Base-by-base conservation (phyloP, 495 filamentous ascomycete genomes). In the Hypoxylon lenormandii region DNA sequence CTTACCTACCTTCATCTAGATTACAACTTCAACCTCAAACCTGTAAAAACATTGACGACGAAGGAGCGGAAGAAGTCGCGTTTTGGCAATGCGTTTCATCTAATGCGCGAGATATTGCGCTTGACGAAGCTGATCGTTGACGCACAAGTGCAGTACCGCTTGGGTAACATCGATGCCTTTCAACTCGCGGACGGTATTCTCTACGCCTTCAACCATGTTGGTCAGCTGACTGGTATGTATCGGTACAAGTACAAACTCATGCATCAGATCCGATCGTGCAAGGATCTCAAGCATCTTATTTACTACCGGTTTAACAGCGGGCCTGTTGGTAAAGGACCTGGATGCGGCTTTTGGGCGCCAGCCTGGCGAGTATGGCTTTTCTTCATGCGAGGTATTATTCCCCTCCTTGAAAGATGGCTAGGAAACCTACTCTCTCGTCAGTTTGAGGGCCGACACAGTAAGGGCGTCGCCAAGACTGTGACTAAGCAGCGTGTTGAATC, bases 191-290 rank as follows among this genome's bases (percentile, higher is more conserved):
- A 99, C 77, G 96, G 96, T 78, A 99, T 99, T 58, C 84, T 97
- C 8, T 99, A 98, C 74, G 96, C 96, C 26, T 98, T 99, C 84
- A 99, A 99, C 80, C 96, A 99, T 72, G 96, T 99, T 59, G 96
- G 96, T 51, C 96, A 99, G 80, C 83, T 99, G 53, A 99, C 96
- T 22, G 96, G 96, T 73, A 99, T 99, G 96, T 99, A 99, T 81
- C 92, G 96, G 23, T 99, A 99, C 87, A 99, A 99, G 85, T 99
- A 99, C 82, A 99, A 99, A 83, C 86, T 99, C 36, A 99, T 99
- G 96, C 96, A 99, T 78, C 96, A 99, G 80, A 98, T 99, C 72
- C 93, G 96, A 48, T 95, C 96, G 2, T 99, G 96, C 82, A 99
- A 99, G 77, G 96, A 99, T 80, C 80, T 99, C 74, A 99, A 99